Percentiles rank a stretch among this genome's conserved stretches.
phyloP scores from a whole-genome alignment of 2,329 filamentous ascomycete genomes.

The Fusarium fujikuroi region DNA sequence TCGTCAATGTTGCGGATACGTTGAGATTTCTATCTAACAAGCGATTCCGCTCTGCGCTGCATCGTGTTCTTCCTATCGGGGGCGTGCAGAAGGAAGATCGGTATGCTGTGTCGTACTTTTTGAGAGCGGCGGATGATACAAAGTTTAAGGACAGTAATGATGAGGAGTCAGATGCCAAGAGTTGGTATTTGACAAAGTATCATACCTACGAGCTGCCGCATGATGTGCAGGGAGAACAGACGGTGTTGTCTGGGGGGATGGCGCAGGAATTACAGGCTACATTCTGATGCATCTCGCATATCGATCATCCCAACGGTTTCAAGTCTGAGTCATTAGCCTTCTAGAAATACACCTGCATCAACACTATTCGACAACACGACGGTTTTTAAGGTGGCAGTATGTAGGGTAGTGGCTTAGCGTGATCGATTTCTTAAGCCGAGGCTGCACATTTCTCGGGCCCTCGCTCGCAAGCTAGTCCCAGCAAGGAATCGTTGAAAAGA shows the following conservation, averaged over 20 bases:
- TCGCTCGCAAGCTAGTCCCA: background rate
- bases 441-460: background rate
- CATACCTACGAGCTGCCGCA: background rate
- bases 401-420: background rate
- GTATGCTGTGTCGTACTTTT: background rate
- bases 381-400: background rate
- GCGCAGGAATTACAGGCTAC: background rate
- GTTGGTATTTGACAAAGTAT: background rate
- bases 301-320: background rate
- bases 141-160: background rate
- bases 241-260: background rate
- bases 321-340: background rate
- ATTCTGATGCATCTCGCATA: background rate
- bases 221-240: background rate
- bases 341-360: background rate
- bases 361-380: background rate
- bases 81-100: background rate
- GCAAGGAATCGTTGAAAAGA: background rate
- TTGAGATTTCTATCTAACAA: constrained; percentile 22
- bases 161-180: background rate
- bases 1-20: constrained; percentile 9
- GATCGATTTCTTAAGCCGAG: background rate
- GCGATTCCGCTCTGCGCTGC: background rate
- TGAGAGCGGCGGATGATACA: background rate
- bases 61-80: background rate